Conservation (phyloP, 1,284 basidiomycete species). For the Phlebopus sp. region DNA sequence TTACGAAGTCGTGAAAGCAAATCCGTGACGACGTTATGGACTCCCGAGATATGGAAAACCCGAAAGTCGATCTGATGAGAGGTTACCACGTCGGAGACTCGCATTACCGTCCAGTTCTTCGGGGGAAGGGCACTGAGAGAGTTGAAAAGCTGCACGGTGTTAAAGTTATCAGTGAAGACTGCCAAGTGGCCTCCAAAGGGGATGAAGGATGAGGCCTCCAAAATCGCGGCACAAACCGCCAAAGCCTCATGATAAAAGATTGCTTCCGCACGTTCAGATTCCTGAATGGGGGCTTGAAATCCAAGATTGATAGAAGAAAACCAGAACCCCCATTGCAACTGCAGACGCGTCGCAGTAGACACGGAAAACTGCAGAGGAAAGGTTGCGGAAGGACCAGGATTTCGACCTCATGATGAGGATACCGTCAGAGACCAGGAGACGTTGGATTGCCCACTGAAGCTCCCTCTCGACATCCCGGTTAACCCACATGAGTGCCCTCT, state of each 20-base stretch:
- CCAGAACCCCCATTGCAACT: conserved; percentile 37
- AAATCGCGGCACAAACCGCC: conserved; percentile 22
- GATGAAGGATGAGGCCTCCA: background rate
- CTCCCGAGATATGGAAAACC: conserved; percentile 24
- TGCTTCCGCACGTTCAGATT: background rate
- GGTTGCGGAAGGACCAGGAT: too few relatives aligned
- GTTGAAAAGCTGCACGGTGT: conserved; percentile 25
- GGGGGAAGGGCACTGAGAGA: conserved; percentile 11
- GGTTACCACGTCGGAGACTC: conserved; percentile 15
- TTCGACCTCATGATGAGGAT: too few relatives aligned
- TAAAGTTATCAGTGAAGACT: conserved; percentile 26
- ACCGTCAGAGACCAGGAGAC: too few relatives aligned
- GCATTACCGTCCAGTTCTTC: conserved; percentile 21
- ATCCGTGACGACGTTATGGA: conserved; percentile 26
- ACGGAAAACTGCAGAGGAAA: too few relatives aligned
- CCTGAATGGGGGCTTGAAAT: conserved; percentile 14
- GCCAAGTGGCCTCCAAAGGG: conserved; percentile 8
- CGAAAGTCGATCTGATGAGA: conserved; percentile 15
- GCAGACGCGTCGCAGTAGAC: too few relatives aligned
- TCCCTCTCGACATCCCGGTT: too few relatives aligned
- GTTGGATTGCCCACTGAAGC: too few relatives aligned
- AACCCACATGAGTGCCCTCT: too few relatives aligned
- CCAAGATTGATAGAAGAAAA: conserved; percentile 15
- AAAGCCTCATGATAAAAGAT: conserved; percentile 35
- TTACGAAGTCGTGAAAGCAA: conserved; percentile 17